A percentile compares a stretch with the other conserved stretches of the same genome.
Evolutionary conservation across 164 flowering plant genomes (phyloP).

Genomic region (Akebia trifoliata): DNA sequence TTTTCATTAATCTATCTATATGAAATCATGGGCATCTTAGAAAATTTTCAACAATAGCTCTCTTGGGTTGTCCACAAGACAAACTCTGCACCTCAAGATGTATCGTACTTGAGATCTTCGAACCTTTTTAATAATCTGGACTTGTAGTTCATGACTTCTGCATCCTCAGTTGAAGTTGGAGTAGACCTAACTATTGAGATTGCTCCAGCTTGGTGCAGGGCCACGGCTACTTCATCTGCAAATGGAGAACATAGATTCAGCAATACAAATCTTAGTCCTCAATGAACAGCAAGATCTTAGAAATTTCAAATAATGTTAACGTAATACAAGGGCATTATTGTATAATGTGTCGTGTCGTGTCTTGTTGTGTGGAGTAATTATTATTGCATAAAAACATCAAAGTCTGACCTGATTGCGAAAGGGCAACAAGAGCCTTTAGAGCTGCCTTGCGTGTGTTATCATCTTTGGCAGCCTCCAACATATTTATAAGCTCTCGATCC

Average conservation of each 20-base stretch:
- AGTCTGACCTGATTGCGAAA: conserved; percentile 65
- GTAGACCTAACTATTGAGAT: conserved; percentile 44
- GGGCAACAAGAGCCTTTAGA: conserved; percentile 70
- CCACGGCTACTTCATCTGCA: conserved; percentile 55
- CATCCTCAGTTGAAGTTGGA: conserved; percentile 45
- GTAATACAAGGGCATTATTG: not conserved
- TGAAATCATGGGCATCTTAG: too few species aligned
- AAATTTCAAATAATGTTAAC: not conserved
- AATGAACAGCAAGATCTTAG: not conserved
- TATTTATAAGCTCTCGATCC: conserved; percentile 60
- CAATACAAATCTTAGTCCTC: too few species aligned
- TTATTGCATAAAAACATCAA: not conserved
- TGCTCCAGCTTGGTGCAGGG: conserved; percentile 62
- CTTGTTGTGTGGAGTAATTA: not conserved
- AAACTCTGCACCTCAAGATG: conserved; percentile 6
- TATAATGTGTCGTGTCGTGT: too few species aligned
- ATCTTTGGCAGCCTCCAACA: conserved; percentile 80
- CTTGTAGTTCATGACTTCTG: conserved; percentile 45
- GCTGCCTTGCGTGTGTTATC: conserved; percentile 80
- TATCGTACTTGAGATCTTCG: conserved; percentile 40
- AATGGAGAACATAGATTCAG: not conserved
- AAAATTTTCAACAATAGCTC: too few species aligned
- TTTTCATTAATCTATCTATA: too few species aligned
- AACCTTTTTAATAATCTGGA: conserved; percentile 54
- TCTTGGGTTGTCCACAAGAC: too few species aligned